phyloP scores from a whole-genome alignment of 345 rosid genomes.

The Carallia pectinifolia region DNA sequence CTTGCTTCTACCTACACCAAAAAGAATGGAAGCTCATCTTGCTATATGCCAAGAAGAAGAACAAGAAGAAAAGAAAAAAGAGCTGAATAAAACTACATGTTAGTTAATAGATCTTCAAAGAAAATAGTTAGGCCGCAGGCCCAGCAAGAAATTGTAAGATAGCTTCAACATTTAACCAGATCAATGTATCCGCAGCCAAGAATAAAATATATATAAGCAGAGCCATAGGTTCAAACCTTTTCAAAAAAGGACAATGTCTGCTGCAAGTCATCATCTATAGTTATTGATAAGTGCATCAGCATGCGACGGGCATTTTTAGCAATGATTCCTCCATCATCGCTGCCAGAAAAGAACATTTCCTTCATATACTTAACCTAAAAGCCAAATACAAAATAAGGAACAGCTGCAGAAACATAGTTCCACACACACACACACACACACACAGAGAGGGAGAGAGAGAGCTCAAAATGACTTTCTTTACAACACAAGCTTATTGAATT shows the following conservation, averaged over 20 bases:
- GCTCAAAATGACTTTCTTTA: no score
- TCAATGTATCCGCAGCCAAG: neutral
- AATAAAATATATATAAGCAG: neutral
- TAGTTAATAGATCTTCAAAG: neutral
- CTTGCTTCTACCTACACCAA: conserved; percentile 79
- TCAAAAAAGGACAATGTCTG: conserved; percentile 83
- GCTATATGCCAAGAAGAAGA: no score
- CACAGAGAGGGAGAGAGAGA: no score
- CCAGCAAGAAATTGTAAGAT: neutral
- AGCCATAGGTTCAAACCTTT: conserved; percentile 47
- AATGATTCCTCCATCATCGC: conserved; percentile 43
- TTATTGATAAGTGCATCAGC: conserved; percentile 73
- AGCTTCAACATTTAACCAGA: neutral
- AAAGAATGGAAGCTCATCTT: conserved; percentile 12
- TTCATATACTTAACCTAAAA: conserved; percentile 82
- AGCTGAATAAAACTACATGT: no score
- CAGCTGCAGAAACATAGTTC: conserved; percentile 6
- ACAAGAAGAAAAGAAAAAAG: no score
- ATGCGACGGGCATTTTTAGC: conserved; percentile 64
- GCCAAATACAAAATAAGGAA: conserved; percentile 53
- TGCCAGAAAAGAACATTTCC: conserved; percentile 72
- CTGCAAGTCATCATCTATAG: conserved; percentile 82
- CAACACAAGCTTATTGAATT: no score
- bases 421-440: no score
- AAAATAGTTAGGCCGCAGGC: neutral